These are phyloP conservation scores for Macrophomina phaseolina DNA, from an alignment of 2,329 filamentous ascomycete genomes.

Conservation along the genomic window DNA sequence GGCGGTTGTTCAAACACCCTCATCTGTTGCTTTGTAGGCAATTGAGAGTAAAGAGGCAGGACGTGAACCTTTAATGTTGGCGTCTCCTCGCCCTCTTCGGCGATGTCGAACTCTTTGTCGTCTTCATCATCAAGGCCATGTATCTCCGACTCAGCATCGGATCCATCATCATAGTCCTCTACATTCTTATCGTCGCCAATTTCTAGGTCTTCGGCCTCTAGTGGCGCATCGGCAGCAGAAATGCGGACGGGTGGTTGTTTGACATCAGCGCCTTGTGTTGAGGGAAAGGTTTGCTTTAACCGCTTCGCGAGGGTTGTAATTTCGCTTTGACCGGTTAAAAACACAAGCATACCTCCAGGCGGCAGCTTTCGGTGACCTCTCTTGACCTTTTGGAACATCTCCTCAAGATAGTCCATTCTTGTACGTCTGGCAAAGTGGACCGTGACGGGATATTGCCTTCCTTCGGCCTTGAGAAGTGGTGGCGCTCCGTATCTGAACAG, in stretches of 20 bases:
- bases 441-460: slow-evolving; percentile 88
- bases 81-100: slow-evolving; percentile 70
- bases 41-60: slow-evolving; percentile 89
- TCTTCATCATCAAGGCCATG: slow-evolving; percentile 63
- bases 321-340: slow-evolving; percentile 91
- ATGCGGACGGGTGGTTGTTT: slow-evolving; percentile 73
- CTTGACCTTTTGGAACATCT: slow-evolving; percentile 85
- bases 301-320: slow-evolving; percentile 83
- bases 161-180: slow-evolving; percentile 51
- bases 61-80: slow-evolving; percentile 78
- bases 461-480: slow-evolving; percentile 86
- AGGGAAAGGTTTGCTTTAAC: slow-evolving; percentile 71
- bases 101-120: slow-evolving; percentile 68
- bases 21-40: slow-evolving; percentile 89
- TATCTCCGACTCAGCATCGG: slow-evolving; percentile 66
- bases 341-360: slow-evolving; percentile 88
- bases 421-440: slow-evolving; percentile 87
- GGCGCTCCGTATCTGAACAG: slow-evolving; percentile 77
- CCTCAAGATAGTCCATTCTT: slow-evolving; percentile 85
- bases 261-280: slow-evolving; percentile 52
- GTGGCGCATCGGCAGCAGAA: slow-evolving; percentile 74
- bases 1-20: slow-evolving; percentile 86
- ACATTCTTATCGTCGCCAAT: slow-evolving; percentile 62
- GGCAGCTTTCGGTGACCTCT: slow-evolving; percentile 89
- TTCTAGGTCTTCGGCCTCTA: slow-evolving; percentile 88